Conservation (phyloP, 202 grass and related monocot genomes). For the Elaeis oleifera region DNA sequence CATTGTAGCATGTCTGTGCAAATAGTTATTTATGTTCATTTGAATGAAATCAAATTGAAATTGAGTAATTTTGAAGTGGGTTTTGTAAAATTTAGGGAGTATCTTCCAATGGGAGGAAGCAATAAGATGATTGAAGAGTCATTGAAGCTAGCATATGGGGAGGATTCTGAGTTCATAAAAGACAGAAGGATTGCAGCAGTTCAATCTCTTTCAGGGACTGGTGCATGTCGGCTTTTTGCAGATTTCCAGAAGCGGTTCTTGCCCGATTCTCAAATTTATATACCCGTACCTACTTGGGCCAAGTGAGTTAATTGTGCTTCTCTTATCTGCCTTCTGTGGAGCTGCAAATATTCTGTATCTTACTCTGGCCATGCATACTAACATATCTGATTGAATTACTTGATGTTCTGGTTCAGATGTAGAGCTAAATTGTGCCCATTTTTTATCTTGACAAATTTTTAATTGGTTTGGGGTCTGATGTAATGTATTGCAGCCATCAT, state of each 20-base stretch:
- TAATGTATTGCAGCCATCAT: conserved; percentile 63
- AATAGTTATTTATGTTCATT: not conserved
- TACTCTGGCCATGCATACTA: too few species aligned
- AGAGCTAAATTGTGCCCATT: not conserved
- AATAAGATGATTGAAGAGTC: conserved; percentile 79
- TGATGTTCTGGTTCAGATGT: too few species aligned
- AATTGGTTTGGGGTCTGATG: conserved; percentile 14
- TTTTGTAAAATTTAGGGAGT: conserved; percentile 46
- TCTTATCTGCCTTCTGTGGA: too few species aligned
- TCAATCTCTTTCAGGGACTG: conserved; percentile 84
- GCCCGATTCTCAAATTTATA: conserved; percentile 88
- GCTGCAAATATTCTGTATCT: too few species aligned
- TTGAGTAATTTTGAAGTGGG: not conserved
- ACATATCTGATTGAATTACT: too few species aligned
- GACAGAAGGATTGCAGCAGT: conserved; percentile 83
- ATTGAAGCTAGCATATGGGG: conserved; percentile 73
- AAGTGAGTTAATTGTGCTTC: conserved; percentile 49
- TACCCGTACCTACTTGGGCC: conserved; percentile 85
- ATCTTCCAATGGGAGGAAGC: conserved; percentile 95
- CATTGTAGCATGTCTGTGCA: too few species aligned
- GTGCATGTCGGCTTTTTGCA: conserved; percentile 86
- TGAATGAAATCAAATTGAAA: not conserved
- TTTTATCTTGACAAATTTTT: not conserved
- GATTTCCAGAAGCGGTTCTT: conserved; percentile 93
- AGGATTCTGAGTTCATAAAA: conserved; percentile 76